Conservation (phyloP, 75 land plant species). For the Pinus taeda region DNA sequence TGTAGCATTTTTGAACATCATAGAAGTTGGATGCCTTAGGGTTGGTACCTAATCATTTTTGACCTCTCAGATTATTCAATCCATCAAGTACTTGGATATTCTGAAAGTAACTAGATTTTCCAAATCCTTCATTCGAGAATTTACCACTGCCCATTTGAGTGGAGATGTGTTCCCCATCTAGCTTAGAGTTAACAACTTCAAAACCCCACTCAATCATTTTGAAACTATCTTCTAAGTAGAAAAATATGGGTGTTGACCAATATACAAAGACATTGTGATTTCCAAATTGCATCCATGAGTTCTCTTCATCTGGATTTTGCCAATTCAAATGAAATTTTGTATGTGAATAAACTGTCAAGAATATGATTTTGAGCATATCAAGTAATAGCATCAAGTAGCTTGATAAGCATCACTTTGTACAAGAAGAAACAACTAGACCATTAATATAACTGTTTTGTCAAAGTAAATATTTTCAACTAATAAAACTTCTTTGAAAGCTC, state of each 20-base stretch:
- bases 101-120: constrained; percentile 71
- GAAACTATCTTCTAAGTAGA: constrained; percentile 70
- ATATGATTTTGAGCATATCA: too few relatives aligned
- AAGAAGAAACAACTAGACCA: too few relatives aligned
- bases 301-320: constrained; percentile 76
- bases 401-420: too few relatives aligned
- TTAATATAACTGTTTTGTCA: too few relatives aligned
- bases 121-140: constrained; percentile 73
- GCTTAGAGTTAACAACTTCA: constrained; percentile 76
- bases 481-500: too few relatives aligned
- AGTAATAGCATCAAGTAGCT: too few relatives aligned
- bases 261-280: constrained; percentile 69
- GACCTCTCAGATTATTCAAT: constrained; percentile 49
- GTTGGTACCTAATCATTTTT: too few relatives aligned
- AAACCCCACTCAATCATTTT: constrained; percentile 89
- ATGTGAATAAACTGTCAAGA: too few relatives aligned
- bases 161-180: constrained; percentile 68
- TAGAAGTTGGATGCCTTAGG: too few relatives aligned
- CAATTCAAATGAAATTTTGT: background rate
- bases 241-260: constrained; percentile 76
- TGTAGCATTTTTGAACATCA: too few relatives aligned
- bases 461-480: too few relatives aligned
- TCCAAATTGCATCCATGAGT: constrained; percentile 97
- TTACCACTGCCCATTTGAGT: constrained; percentile 92
- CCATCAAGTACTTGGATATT: constrained; percentile 68